phyloP scores from a whole-genome alignment of 805 yeast genomes.

The Schizosaccharomyces japonicus region DNA sequence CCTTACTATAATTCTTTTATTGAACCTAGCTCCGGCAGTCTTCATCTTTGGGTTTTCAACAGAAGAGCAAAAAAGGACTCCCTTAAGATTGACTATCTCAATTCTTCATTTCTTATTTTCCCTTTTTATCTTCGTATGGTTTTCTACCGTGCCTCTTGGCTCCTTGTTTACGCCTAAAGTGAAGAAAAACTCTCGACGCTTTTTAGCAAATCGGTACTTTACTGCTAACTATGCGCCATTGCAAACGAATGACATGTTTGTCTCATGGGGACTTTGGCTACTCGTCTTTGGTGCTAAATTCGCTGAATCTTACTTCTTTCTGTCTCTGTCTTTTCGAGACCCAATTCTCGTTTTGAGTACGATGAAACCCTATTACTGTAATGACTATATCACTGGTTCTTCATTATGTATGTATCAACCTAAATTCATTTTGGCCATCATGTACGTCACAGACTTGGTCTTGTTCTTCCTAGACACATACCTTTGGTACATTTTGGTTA shows the following conservation, averaged over 20 bases:
- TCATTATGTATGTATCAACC: slow-evolving; percentile 66
- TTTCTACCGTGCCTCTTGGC: slow-evolving; percentile 87
- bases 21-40: slow-evolving; percentile 67
- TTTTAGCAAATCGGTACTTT: slow-evolving; percentile 82
- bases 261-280: slow-evolving; percentile 81
- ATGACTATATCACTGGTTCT: slow-evolving; percentile 75
- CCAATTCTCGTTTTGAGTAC: slow-evolving; percentile 76
- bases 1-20: slow-evolving; percentile 34
- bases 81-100: slow-evolving; percentile 55
- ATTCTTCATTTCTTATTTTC: slow-evolving; percentile 79
- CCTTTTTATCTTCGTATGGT: slow-evolving; percentile 58
- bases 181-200: slow-evolving; percentile 65
- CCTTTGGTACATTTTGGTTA: slow-evolving; percentile 92
- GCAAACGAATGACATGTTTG: slow-evolving; percentile 78
- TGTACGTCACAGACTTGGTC: slow-evolving; percentile 76
- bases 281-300: slow-evolving; percentile 74
- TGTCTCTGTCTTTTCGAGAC: slow-evolving; percentile 74
- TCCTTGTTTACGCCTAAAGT: slow-evolving; percentile 81
- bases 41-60: slow-evolving; percentile 58
- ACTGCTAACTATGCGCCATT: slow-evolving; percentile 74
- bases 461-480: slow-evolving; percentile 96
- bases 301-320: slow-evolving; percentile 74
- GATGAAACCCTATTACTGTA: slow-evolving; percentile 71
- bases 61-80: slow-evolving; percentile 39
- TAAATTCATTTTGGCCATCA: slow-evolving; percentile 68